phyloP scores from a whole-genome alignment of 1,284 basidiomycete species.

The Irpex sp. region DNA sequence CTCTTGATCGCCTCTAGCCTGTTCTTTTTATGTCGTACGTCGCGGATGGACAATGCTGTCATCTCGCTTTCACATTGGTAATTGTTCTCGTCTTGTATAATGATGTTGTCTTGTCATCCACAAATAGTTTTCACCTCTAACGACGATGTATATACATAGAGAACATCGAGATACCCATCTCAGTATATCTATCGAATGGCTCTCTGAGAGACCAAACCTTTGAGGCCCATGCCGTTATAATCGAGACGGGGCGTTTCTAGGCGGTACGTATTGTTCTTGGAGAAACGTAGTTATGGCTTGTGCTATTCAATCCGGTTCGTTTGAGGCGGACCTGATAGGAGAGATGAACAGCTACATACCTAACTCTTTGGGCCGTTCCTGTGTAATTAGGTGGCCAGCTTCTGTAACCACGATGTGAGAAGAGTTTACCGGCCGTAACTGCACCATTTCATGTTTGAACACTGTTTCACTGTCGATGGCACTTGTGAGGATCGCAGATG shows the following conservation, averaged over 20 bases:
- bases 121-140: background rate
- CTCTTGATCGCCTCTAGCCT: background rate
- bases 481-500: background rate
- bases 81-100: constrained; percentile 11
- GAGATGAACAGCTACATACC: constrained; percentile 14
- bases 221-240: background rate
- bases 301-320: constrained; percentile 1
- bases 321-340: background rate
- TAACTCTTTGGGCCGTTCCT: constrained; percentile 23
- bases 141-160: constrained; percentile 15
- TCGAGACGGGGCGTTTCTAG: background rate
- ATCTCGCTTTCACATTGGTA: constrained; percentile 4
- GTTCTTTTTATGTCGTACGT: constrained; percentile 4
- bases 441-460: constrained; percentile 43
- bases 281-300: constrained; percentile 22
- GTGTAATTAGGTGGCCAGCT: constrained; percentile 51
- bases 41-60: constrained; percentile 11
- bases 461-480: constrained; percentile 30
- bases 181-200: background rate
- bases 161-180: background rate
- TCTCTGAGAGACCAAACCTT: background rate
- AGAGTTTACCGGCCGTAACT: constrained; percentile 57
- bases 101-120: constrained; percentile 1
- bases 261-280: constrained; percentile 12
- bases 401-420: constrained; percentile 52